Base-by-base conservation (phyloP, 2,329 filamentous ascomycete genomes). In the Fusarium albosuccineum region DNA sequence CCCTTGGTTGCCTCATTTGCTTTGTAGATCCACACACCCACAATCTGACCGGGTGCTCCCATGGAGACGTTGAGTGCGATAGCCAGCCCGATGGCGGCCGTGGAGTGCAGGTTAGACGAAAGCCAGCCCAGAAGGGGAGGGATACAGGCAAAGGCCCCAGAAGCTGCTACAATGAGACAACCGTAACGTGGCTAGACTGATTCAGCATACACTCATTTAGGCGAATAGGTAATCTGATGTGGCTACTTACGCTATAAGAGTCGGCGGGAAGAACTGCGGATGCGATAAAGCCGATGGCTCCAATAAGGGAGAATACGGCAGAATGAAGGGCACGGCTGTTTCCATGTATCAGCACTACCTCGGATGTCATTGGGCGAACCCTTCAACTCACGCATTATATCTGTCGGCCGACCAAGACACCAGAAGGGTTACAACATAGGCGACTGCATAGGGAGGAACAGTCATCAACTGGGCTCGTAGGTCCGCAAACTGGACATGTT, bases 11-110 rank as follows among this genome's bases (percentile, higher is more conserved):
- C 85, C 75, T 92, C 89, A 5, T 85, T 77, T 1, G 85, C 81
- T 70, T 89, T 90, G 76, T 92, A 92, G 57, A 92, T 91, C 89
- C 89, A 92, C 1, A 91, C 89, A 0, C 89, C 89, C 0, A 87
- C 85, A 39, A 92, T 92, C 74, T 92, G 89, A 0, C 90, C 90
- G 0, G 88, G 89, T 0, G 88, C 89, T 41, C 82, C 82, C 52
- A 90, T 83, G 0, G 86, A 87, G 17, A 91, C 85, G 66, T 92
- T 91, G 55, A 92, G 75, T 0, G 89, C 89, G 45, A 91, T 89
- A 0, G 89, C 89, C 10, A 92, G 80, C 0, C 89, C 89, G 1
- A 87, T 85, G 0, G 88, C 84, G 0, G 85, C 85, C 0, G 89
- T 91, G 42, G 82, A 86, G 69, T 85, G 86, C 34, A 90, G 78